Conservation (phyloP, 768 basidiomycete species). For the Paxillus involutus region DNA sequence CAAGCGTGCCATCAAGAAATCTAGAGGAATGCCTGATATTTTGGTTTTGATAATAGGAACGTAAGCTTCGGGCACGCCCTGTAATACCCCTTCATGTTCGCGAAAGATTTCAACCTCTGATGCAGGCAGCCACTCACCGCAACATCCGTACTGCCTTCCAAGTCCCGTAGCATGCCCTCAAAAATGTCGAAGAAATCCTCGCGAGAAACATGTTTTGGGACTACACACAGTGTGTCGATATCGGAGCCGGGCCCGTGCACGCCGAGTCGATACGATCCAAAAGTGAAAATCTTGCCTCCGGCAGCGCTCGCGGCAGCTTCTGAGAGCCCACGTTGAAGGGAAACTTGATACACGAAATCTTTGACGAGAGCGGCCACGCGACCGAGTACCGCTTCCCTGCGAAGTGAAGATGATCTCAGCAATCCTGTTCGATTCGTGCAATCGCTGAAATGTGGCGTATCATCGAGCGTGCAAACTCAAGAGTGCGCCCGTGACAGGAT, state of each 20-base stretch:
- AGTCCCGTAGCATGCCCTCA: conserved; percentile 80
- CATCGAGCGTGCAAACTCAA: not conserved
- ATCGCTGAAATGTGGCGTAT: not conserved
- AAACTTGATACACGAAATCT: conserved; percentile 86
- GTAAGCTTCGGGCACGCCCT: conserved; percentile 97
- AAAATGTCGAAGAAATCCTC: conserved; percentile 96
- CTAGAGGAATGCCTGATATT: conserved; percentile 89
- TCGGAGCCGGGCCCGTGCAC: conserved; percentile 95
- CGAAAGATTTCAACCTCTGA: not conserved
- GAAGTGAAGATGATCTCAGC: conserved; percentile 22
- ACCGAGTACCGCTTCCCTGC: conserved; percentile 90
- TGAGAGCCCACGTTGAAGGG: conserved; percentile 77
- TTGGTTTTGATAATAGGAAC: conserved; percentile 94
- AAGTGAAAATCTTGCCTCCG: conserved; percentile 98
- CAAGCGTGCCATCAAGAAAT: conserved; percentile 91
- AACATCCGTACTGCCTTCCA: conserved; percentile 85
- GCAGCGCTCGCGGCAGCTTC: conserved; percentile 86
- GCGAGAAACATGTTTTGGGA: conserved; percentile 92
- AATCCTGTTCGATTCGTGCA: conserved; percentile 3
- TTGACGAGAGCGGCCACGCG: conserved; percentile 87
- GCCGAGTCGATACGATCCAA: conserved; percentile 96
- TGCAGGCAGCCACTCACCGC: conserved; percentile 58
- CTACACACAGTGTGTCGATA: conserved; percentile 98
- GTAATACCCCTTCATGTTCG: conserved; percentile 8
- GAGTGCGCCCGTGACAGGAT: not conserved